Conservation (phyloP, 345 rosid genomes). For the Eucalyptus erythrocorys region DNA sequence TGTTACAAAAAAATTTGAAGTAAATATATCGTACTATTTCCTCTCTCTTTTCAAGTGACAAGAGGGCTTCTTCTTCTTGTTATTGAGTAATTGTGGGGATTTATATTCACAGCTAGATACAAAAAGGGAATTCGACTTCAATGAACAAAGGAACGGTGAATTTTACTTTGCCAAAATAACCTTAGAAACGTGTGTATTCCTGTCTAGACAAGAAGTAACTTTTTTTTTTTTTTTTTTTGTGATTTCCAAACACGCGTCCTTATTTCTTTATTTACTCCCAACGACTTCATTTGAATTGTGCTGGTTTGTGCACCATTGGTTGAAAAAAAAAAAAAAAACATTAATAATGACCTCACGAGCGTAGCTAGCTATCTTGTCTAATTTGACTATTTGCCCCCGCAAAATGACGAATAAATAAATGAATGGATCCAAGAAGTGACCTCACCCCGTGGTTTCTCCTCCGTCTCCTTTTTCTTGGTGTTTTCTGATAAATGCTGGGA, state of each 20-base stretch:
- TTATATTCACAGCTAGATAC: neutral
- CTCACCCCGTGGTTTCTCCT: neutral
- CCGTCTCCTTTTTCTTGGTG: neutral
- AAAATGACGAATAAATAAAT: neutral
- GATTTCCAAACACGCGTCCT: neutral
- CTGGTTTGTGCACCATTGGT: neutral
- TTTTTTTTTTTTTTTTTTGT: accelerated
- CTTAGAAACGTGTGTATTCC: neutral
- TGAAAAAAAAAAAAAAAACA: neutral
- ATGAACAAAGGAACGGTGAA: too few relatives aligned
- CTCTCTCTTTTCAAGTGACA: neutral
- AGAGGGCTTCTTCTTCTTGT: neutral
- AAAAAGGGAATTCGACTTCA: neutral
- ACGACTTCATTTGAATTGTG: neutral
- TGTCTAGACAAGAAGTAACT: accelerated
- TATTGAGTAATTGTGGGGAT: neutral
- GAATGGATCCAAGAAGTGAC: neutral
- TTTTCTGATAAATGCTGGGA: neutral
- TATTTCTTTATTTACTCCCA: neutral
- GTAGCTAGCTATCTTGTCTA: neutral
- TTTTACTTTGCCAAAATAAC: neutral
- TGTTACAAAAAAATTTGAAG: accelerated
- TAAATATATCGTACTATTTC: neutral
- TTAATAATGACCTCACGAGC: neutral
- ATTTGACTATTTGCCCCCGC: neutral